Percentiles rank a stretch among this genome's conserved stretches.
phyloP scores from a whole-genome alignment of 1,139 yeast species.

The Fermentozyma sake region DNA sequence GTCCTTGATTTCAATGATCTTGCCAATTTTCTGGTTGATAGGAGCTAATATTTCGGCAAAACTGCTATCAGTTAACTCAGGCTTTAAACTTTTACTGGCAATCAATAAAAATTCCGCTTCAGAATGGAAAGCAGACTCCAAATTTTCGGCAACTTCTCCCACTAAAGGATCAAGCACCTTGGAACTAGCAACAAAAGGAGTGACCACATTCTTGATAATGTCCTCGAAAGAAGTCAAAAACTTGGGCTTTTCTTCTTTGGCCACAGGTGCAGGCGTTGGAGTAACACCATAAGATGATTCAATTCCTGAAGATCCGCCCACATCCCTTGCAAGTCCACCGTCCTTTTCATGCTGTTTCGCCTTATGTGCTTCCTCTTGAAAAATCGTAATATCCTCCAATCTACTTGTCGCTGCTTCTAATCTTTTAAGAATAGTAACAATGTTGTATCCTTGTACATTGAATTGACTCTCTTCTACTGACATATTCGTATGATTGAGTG shows the following conservation, averaged over 20 bases:
- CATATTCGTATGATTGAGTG: constrained; percentile 6
- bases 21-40: constrained; percentile 56
- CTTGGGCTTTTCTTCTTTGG: constrained; percentile 25
- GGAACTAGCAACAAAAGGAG: constrained; percentile 60
- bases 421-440: constrained; percentile 76
- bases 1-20: constrained; percentile 66
- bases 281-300: constrained; percentile 12
- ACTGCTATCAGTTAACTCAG: constrained; percentile 51
- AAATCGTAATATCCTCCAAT: constrained; percentile 81
- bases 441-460: constrained; percentile 73
- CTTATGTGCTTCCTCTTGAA: constrained; percentile 53
- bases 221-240: constrained; percentile 51
- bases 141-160: constrained; percentile 51
- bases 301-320: no score
- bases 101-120: constrained; percentile 57
- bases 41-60: constrained; percentile 64
- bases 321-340: constrained; percentile 3
- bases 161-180: constrained; percentile 59
- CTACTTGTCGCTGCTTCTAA: constrained; percentile 93
- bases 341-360: constrained; percentile 2
- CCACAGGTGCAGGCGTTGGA: constrained; percentile 9
- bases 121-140: constrained; percentile 56
- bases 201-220: constrained; percentile 49
- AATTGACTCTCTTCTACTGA: constrained; percentile 49
- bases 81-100: constrained; percentile 60